Base-by-base conservation (phyloP, 2,329 filamentous ascomycete genomes). In the Cladosporium sp. region DNA sequence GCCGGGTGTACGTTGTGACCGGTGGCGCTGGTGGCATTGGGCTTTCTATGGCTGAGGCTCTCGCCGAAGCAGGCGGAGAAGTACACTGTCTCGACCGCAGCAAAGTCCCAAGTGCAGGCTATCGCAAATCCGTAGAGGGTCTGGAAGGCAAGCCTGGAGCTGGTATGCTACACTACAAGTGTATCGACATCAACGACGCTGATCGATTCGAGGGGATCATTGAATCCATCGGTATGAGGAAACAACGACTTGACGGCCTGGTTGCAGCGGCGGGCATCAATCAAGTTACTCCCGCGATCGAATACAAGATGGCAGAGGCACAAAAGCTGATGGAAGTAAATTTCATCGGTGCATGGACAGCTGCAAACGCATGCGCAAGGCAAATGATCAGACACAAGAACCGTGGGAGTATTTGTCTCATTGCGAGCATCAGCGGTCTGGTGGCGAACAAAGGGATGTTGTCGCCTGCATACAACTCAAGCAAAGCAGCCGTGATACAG, bases 401-500 rank as follows among this genome's bases (percentile, higher is more conserved):
- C n/a, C 66, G 32, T 15, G 67, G 67, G 0, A 68, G 64, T 43
- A 68, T 70, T 15, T 65, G 69, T 6, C 53, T 70, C 11, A 65
- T 70, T 13, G 68, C 67, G 3, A 67, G 63, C 50, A 71, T 71
- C 58, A 65, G 60, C 15, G 68, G 42, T 2, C 27, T 32, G 7
- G 32, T 45, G 13, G 42, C 42, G 19, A 45, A 45, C 42, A 45
- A 29, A 16, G 42, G 42, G 7, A 32, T 74, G 33, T 64, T 69
- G 18, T 72, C 68, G 2, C 63, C 71, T 4, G 70, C 66, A 0
- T 80, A 80, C 64, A 80, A 79, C 58, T 70, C 75, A 0, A 78
- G 75, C 52, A 80, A 80, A 63, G 71, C 77, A 0, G 78, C 73
- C 0, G 72, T 80, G 4, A 72, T 75, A 22, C 77, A 80, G 56